Evolutionary conservation across 352 stramenopile species (phyloP), one percentile per base, ranked within the genome.

Genomic region (Pythium pyrilobum): DNA sequence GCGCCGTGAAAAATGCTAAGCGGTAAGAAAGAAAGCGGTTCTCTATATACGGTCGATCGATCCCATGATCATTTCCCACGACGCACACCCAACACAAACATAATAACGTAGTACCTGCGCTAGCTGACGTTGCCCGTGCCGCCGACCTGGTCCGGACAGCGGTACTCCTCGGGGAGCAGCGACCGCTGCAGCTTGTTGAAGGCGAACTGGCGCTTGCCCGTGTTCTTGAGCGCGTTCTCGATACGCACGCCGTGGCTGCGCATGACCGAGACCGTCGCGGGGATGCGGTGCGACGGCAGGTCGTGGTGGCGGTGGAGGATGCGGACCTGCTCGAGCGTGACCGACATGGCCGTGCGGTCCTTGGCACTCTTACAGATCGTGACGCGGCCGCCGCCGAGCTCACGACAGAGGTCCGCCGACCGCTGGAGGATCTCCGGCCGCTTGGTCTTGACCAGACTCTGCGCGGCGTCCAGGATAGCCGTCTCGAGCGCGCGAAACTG

Each of bases 341-440:
- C 87, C 18, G 96, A 96, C 96, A 99, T 99, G 41, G 92, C 95
- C 32, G 96, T 99, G 37, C 96, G 85, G 72, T 99, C 96, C 67
- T 99, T 99, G 15, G 95, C 96, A 67, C 82, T 97, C 61, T 99
- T 98, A 63, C 96, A 99, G 42, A 98, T 97, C 0, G 97, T 97
- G 16, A 97, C 81, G 38, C 90, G 89, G 1, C 92, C 94, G 28
- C 82, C 95, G 20, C 92, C 89, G 4, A 99, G 62, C 44, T 89
- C 72, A 16, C 85, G 77, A 61, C 85, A 92, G 34, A 95, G 50
- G 43, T 93, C 82, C 0, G 85, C 83, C 3, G 78, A 89, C 2
- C 76, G 80, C 49, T 92, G 87, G 23, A 95, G 37, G 39, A 95
- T 95, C 43, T 95, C 82, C 1, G 82, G 82, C 8, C 81, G 80